Evolutionary conservation across 2,329 filamentous ascomycete species (phyloP).

Genomic region (Tolypocladium cylindrosporum): DNA sequence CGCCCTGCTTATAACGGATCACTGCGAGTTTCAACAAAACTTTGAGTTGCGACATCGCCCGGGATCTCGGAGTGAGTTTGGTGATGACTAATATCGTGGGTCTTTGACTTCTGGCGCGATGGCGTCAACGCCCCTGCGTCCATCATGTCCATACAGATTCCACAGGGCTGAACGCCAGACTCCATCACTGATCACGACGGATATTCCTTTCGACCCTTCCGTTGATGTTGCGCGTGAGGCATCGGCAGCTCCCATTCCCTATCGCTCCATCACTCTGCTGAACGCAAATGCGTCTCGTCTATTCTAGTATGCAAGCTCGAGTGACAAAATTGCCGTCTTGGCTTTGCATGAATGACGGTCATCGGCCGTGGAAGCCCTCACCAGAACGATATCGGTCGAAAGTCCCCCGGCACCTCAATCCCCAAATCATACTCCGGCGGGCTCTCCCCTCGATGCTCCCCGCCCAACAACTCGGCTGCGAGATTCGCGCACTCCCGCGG

Average conservation of each 20-base stretch:
- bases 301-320: not conserved
- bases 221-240: not conserved
- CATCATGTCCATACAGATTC: not conserved
- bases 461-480: conserved; percentile 4
- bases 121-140: conserved; percentile 4
- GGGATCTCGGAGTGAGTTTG: not conserved
- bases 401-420: conserved; percentile 13
- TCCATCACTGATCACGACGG: too few relatives aligned
- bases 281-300: not conserved
- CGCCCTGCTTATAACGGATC: not conserved
- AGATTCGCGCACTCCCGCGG: conserved; percentile 10
- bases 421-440: conserved; percentile 3
- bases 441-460: not conserved
- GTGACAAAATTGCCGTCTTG: not conserved
- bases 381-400: conserved; percentile 18
- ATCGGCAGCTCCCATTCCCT: not conserved
- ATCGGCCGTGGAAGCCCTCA: conserved; percentile 3
- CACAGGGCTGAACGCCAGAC: too few relatives aligned
- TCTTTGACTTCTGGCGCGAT: not conserved
- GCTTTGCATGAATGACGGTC: not conserved
- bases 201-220: too few relatives aligned
- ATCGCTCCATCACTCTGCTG: not conserved
- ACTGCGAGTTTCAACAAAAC: not conserved
- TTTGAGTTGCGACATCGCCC: conserved; percentile 8
- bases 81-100: conserved; percentile 2